Evolutionary conservation across 1,284 basidiomycete genomes (phyloP).

Genomic region (Stereum hirsutum): DNA sequence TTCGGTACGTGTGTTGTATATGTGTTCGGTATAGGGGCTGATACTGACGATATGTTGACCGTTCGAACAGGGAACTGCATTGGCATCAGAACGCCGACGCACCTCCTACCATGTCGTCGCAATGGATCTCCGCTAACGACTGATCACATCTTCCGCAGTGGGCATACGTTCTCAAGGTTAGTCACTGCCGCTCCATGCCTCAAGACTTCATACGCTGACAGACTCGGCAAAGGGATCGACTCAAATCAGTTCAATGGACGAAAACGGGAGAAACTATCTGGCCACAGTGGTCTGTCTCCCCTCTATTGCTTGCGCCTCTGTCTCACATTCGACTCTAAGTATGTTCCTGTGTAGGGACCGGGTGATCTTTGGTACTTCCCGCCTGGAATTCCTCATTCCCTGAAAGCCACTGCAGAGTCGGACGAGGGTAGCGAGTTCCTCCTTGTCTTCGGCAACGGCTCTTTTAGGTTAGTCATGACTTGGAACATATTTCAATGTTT

Average conservation of each 20-base stretch:
- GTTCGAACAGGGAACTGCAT: slow-evolving; percentile 66
- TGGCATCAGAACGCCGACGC: slow-evolving; percentile 68
- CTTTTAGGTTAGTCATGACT: slow-evolving; percentile 59
- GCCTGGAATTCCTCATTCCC: slow-evolving; percentile 39
- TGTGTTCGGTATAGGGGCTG: neutral
- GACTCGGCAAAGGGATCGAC: slow-evolving; percentile 32
- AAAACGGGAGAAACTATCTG: slow-evolving; percentile 53
- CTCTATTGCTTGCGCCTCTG: no score
- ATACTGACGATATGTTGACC: neutral
- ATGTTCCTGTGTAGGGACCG: slow-evolving; percentile 15
- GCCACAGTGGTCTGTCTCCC: slow-evolving; percentile 37
- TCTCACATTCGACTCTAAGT: no score
- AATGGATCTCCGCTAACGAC: neutral
- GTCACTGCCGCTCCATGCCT: neutral
- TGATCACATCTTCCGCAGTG: slow-evolving; percentile 34
- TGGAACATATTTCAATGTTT: slow-evolving; percentile 49
- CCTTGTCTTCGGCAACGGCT: slow-evolving; percentile 55
- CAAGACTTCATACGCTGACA: neutral
- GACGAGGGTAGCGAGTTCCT: slow-evolving; percentile 61
- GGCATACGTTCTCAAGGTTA: slow-evolving; percentile 55
- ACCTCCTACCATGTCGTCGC: slow-evolving; percentile 8
- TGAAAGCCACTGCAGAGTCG: slow-evolving; percentile 54
- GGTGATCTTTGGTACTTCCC: slow-evolving; percentile 59
- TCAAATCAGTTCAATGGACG: slow-evolving; percentile 53
- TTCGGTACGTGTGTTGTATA: slow-evolving; percentile 33